phyloP scores from a whole-genome alignment of 805 yeast species.

The Lipomyces yamadae region DNA sequence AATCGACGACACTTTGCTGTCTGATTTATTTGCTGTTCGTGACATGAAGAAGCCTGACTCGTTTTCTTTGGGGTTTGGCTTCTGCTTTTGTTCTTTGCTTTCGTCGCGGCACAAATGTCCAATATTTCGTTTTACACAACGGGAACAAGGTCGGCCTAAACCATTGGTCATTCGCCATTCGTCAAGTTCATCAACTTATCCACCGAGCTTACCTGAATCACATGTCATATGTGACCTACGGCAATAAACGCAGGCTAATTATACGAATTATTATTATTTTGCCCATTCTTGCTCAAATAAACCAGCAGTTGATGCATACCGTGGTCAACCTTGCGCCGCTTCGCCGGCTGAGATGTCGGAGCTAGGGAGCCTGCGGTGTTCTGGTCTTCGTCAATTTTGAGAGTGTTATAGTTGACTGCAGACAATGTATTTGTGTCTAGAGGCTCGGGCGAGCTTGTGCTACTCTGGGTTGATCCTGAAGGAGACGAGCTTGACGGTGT shows the following conservation, averaged over 20 bases:
- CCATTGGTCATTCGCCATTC: background rate
- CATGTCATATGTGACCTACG: constrained; percentile 94
- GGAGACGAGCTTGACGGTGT: constrained; percentile 11
- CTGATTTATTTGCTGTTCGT: background rate
- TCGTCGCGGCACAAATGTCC: constrained; percentile 87
- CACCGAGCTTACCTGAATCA: constrained; percentile 56
- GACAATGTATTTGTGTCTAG: constrained; percentile 2
- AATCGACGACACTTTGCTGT: constrained; percentile 5
- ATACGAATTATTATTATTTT: background rate
- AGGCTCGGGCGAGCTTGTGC: constrained; percentile 19
- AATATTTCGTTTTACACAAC: constrained; percentile 85
- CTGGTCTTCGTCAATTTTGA: background rate
- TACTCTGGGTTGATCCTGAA: constrained; percentile 9
- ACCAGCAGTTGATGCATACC: constrained; percentile 17
- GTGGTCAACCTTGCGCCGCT: constrained; percentile 33
- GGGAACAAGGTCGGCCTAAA: constrained; percentile 67
- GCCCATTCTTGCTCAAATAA: background rate
- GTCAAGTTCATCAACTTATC: background rate
- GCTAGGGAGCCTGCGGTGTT: background rate
- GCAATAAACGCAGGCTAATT: constrained; percentile 84
- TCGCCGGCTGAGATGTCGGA: constrained; percentile 10
- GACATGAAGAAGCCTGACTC: background rate
- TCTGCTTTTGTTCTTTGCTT: constrained; percentile 10
- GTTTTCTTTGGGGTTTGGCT: background rate
- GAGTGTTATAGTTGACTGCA: background rate